These are phyloP conservation scores for Calonectria pseudoreteaudii DNA, from an alignment of 2,329 filamentous ascomycete species.

Conservation along the genomic window DNA sequence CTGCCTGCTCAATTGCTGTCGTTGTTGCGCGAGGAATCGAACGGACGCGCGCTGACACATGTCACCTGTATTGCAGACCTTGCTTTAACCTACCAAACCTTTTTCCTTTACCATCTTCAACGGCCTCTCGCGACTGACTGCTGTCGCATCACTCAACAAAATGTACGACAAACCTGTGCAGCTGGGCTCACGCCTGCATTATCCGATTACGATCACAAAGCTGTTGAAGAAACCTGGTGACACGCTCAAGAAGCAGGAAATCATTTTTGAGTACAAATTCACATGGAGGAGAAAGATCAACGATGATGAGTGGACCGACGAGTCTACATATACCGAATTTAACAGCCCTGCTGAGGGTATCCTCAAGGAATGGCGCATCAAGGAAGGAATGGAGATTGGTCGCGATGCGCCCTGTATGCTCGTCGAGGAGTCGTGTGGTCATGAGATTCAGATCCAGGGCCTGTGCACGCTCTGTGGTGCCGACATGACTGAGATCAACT, in stretches of 20 bases:
- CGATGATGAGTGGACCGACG: constrained; percentile 70
- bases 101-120: background rate
- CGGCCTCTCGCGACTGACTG: background rate
- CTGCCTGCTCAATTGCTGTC: constrained; percentile 10
- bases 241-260: constrained; percentile 78
- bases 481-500: constrained; percentile 93
- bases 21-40: background rate
- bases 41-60: constrained; percentile 26
- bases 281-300: constrained; percentile 82
- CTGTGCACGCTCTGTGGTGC: constrained; percentile 93
- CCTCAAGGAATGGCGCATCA: constrained; percentile 81
- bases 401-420: constrained; percentile 73
- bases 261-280: constrained; percentile 89
- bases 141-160: constrained; percentile 15
- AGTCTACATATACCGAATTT: constrained; percentile 80
- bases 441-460: constrained; percentile 91
- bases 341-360: constrained; percentile 86
- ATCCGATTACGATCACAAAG: constrained; percentile 92
- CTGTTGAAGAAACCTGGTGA: constrained; percentile 83
- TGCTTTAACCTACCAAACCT: constrained; percentile 16
- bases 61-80: constrained; percentile 10
- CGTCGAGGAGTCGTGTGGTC: constrained; percentile 90
- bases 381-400: constrained; percentile 72
- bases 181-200: constrained; percentile 77
- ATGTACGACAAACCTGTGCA: constrained; percentile 59